Base-by-base conservation (phyloP, 1,139 yeast species). In the Pichia norvegensis region DNA sequence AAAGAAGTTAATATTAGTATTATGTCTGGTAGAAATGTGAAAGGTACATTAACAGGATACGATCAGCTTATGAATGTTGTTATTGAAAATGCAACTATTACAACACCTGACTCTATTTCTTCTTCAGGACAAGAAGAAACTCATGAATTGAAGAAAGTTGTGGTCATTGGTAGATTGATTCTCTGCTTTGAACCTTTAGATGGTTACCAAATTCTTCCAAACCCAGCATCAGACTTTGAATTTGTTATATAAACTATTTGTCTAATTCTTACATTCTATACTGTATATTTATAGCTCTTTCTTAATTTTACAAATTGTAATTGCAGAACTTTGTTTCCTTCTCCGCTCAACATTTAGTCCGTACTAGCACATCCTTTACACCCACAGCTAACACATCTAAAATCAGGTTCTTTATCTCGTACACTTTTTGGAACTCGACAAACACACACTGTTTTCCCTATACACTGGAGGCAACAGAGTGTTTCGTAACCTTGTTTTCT, bases 61-160 rank as follows among this genome's bases (percentile, higher is more conserved):
- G 98, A 92, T 63, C 95, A 85, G 64, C 73, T 88, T 64, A 84
- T 90, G 95, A 92, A 92, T 67, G 72, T 92, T 56, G 97, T 92
- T 9, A 74, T 92, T 55, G 96, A 88, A 58, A 81, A 88, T 40
- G 90, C 85, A 13, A 73, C 74, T 41, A 97, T 92, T 63, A 74
- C 73, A 29, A 44, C 46, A 2, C 51, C 51, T 4, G 44, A 20
- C 3, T n/a, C 25, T 8, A 33, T 48, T 7, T 41, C 46, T 7
- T 56, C 81, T 10, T 49, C 62, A 65, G 88, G 82, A 52, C 81
- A 78, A 44, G 87, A 81, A 52, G 80, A 79, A 52, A 36, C 21
- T 20, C 33, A 38, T 10, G 44, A 42, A 27, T 20, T 46, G 7
- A 39, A 27, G 10, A 48, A 40, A 27, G 92, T 88, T 20, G 94